These are phyloP conservation scores for Aspergillus ellipticus DNA, from an alignment of 495 filamentous ascomycete species.

Conservation along the genomic window DNA sequence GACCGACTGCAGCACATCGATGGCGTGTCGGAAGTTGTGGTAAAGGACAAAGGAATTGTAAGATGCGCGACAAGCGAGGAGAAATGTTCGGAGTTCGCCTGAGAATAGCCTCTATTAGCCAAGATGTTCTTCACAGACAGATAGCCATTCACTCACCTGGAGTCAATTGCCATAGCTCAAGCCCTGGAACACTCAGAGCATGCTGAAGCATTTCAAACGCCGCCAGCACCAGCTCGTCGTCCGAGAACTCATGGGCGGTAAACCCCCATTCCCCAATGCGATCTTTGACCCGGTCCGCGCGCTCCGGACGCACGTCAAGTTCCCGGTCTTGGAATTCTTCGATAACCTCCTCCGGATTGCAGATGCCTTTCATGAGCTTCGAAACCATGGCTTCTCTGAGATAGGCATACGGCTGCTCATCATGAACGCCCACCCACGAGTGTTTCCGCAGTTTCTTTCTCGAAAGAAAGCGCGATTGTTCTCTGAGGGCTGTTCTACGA, in stretches of 20 bases:
- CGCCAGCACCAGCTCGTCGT: constrained; percentile 81
- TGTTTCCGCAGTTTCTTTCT: constrained; percentile 68
- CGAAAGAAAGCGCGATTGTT: constrained; percentile 63
- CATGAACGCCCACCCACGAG: constrained; percentile 88
- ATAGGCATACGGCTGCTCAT: constrained; percentile 84
- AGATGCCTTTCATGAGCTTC: constrained; percentile 86
- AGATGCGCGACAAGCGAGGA: constrained; percentile 76
- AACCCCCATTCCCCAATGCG: constrained; percentile 84
- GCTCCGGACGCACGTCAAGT: constrained; percentile 48
- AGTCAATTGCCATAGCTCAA: constrained; percentile 74
- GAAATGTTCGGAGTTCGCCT: constrained; percentile 69
- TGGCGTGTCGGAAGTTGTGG: constrained; percentile 96
- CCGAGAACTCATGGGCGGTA: constrained; percentile 79
- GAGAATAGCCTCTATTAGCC: constrained; percentile 1
- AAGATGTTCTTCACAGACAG: background rate
- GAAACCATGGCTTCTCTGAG: constrained; percentile 86
- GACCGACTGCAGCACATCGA: constrained; percentile 90
- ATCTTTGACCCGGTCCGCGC: constrained; percentile 57
- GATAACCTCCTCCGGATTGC: constrained; percentile 62
- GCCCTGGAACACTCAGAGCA: constrained; percentile 74
- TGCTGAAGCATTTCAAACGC: constrained; percentile 84
- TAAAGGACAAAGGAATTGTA: constrained; percentile 98
- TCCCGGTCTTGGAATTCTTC: constrained; percentile 51
- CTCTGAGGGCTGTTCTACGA: constrained; percentile 64
- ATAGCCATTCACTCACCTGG: constrained; percentile 51